phyloP scores from a whole-genome alignment of 345 rosid species.

The Cardiospermum halicacabum region DNA sequence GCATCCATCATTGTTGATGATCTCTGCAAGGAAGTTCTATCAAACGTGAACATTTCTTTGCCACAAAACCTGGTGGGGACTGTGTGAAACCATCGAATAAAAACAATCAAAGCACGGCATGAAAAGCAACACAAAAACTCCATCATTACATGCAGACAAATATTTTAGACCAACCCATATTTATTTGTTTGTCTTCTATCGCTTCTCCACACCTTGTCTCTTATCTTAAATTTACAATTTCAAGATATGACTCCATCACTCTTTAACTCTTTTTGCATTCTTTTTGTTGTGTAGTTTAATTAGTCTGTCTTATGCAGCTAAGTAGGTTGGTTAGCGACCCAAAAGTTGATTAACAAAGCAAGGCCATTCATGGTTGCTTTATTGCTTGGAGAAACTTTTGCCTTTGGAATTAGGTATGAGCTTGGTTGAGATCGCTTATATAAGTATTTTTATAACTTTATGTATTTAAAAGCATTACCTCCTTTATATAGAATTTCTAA shows the following conservation, averaged over 20 bases:
- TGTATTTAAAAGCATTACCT: too few species aligned
- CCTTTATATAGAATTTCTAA: too few species aligned
- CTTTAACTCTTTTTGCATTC: not conserved
- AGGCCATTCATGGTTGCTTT: not conserved
- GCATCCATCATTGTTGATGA: slow-evolving; percentile 1
- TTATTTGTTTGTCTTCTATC: not conserved
- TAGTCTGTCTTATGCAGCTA: not conserved
- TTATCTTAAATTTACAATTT: not conserved
- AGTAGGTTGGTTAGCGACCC: not conserved
- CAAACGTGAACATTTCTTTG: not conserved
- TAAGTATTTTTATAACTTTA: too few species aligned
- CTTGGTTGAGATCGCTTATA: too few species aligned
- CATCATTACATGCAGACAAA: not conserved
- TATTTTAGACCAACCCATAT: not conserved
- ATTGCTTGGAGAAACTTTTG: not conserved
- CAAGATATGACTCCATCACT: not conserved
- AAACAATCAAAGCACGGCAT: not conserved
- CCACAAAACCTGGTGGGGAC: not conserved
- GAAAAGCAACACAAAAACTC: not conserved
- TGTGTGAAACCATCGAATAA: too few species aligned
- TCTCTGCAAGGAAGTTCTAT: not conserved
- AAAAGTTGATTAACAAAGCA: not conserved
- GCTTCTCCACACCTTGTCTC: not conserved
- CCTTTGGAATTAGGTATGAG: not conserved
- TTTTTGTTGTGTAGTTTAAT: not conserved